Conservation (phyloP, 176 grass and related monocot species). For the Lolium rigidum region DNA sequence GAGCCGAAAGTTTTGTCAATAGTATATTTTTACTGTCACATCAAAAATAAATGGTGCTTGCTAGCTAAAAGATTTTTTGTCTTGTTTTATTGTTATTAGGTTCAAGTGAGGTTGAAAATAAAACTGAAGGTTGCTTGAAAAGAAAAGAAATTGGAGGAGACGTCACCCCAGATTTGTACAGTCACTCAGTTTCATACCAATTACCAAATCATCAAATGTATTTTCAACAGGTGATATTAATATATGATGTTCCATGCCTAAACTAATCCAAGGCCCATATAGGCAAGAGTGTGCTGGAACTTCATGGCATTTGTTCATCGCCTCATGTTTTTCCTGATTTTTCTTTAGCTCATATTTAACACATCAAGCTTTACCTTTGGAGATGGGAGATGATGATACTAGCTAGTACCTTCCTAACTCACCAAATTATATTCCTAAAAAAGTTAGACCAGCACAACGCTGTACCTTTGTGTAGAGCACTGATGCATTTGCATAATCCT, state of each 20-base stretch:
- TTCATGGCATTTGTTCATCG: background rate
- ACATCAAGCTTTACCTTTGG: background rate
- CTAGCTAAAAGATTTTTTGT: background rate
- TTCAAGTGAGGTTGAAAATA: background rate
- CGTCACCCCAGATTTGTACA: background rate
- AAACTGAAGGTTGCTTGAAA: background rate
- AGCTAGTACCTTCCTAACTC: background rate
- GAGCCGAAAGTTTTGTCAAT: slow-evolving; percentile 5
- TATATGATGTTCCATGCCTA: background rate
- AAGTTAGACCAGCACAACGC: background rate
- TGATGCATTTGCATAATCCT: slow-evolving; percentile 41
- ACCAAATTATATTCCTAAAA: background rate
- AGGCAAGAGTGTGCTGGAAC: background rate
- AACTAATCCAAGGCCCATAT: background rate
- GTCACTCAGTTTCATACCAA: background rate
- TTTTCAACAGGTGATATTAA: background rate
- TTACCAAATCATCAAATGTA: background rate
- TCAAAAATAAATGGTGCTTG: background rate
- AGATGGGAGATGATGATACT: background rate
- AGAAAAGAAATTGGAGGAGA: background rate
- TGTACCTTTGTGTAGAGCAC: slow-evolving; percentile 22
- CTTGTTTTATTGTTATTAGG: background rate
- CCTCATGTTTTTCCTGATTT: too few species aligned
- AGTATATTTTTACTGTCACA: background rate
- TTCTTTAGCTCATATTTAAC: too few species aligned